Conservation (phyloP, 2,329 filamentous ascomycete species). For the Colletotrichum tamarilloi region DNA sequence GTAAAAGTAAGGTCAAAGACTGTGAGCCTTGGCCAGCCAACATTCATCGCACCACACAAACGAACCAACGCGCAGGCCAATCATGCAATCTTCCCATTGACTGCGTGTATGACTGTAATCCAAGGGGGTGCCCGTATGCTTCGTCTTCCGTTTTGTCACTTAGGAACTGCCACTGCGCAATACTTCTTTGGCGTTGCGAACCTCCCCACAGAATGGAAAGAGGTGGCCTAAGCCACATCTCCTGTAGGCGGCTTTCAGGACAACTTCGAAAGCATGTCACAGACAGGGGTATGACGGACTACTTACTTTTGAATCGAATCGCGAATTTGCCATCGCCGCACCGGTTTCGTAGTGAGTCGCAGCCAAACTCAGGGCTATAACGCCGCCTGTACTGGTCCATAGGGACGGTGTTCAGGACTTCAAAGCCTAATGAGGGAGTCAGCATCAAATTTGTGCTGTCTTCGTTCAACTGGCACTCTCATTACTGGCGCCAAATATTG, state of each 20-base stretch:
- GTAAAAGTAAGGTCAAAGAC: not conserved
- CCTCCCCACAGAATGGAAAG: slow-evolving; percentile 3
- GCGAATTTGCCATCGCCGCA: not conserved
- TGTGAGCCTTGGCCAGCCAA: not conserved
- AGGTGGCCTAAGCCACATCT: slow-evolving; percentile 22
- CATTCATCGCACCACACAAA: not conserved
- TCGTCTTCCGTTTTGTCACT: not conserved
- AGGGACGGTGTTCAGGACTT: not conserved
- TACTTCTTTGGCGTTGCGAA: not conserved
- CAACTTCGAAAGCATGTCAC: not conserved
- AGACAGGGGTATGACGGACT: not conserved
- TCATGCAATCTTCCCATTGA: slow-evolving; percentile 3
- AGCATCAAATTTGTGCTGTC: not conserved
- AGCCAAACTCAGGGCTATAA: not conserved
- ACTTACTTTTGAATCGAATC: not conserved
- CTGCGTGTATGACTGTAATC: not conserved
- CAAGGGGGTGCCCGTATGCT: slow-evolving; percentile 7
- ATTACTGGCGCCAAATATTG: not conserved
- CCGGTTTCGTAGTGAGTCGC: not conserved
- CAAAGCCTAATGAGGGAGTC: not conserved
- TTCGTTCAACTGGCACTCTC: not conserved
- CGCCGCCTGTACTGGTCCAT: not conserved
- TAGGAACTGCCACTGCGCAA: not conserved
- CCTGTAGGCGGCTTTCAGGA: not conserved
- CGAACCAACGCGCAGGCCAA: not conserved